Conservation (phyloP, 2,329 filamentous ascomycete species). For the Phyllosticta capitalensis region DNA sequence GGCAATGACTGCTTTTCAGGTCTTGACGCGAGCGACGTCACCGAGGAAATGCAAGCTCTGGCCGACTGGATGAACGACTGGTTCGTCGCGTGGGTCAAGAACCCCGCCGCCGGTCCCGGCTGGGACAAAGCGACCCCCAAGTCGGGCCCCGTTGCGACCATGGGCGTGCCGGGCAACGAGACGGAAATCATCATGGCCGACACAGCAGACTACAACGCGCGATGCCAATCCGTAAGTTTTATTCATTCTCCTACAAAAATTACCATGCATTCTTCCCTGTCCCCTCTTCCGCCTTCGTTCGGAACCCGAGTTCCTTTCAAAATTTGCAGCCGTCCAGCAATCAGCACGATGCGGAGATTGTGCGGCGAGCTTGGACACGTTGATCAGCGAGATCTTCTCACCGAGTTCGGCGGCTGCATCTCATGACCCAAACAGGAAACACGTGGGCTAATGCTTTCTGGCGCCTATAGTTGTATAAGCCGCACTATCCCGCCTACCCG, state of each 20-base stretch:
- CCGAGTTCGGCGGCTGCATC: not conserved
- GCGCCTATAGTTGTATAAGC: conserved; percentile 15
- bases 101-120: conserved; percentile 33
- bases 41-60: conserved; percentile 30
- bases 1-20: conserved; percentile 35
- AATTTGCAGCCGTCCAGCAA: not conserved
- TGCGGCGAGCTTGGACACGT: not conserved
- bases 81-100: conserved; percentile 38
- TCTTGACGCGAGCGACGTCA: conserved; percentile 21
- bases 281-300: not conserved
- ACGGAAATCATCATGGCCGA: conserved; percentile 20
- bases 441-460: not conserved
- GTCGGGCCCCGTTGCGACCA: conserved; percentile 22
- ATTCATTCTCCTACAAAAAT: not conserved
- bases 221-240: conserved; percentile 24
- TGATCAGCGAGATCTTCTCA: not conserved
- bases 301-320: not conserved
- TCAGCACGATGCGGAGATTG: not conserved
- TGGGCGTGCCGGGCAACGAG: conserved; percentile 30
- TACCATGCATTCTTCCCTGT: not conserved
- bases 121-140: conserved; percentile 28
- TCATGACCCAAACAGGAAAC: not conserved
- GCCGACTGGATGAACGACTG: conserved; percentile 35
- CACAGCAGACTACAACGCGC: conserved; percentile 25
- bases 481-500: conserved; percentile 17